Evolutionary conservation across 305 asterid species (phyloP).

Genomic region (Withania somnifera): DNA sequence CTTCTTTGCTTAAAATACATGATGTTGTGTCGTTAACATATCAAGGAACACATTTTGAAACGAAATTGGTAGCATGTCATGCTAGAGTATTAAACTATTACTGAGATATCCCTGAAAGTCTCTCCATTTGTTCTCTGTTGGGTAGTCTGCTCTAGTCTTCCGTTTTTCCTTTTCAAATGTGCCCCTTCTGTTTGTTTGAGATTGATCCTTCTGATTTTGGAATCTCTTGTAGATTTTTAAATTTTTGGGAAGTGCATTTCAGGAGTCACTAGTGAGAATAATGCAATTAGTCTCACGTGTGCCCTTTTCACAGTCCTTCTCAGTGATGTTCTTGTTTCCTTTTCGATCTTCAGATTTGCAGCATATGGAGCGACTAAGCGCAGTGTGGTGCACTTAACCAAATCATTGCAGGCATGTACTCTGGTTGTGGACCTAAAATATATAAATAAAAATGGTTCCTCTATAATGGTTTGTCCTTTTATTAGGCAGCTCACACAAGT

Average conservation of each 20-base stretch:
- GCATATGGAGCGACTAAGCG: constrained; percentile 99
- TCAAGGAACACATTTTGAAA: neutral
- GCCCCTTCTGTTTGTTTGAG: neutral
- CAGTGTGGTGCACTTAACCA: constrained; percentile 95
- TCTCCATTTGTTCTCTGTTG: neutral
- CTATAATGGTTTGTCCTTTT: neutral
- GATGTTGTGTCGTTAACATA: neutral
- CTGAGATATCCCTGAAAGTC: neutral
- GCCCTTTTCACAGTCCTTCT: neutral
- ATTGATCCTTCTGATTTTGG: neutral
- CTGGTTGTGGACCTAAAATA: neutral
- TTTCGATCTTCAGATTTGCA: constrained; percentile 57
- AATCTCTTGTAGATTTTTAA: neutral
- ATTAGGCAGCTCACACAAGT: neutral
- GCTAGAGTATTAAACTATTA: neutral
- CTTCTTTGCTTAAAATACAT: neutral
- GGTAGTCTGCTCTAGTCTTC: neutral
- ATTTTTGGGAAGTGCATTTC: neutral
- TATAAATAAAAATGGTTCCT: neutral
- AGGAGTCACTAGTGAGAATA: neutral
- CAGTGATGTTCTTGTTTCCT: neutral
- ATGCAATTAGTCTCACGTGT: neutral
- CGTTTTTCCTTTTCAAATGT: neutral
- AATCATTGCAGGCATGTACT: constrained; percentile 73
- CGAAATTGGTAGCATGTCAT: neutral